Evolutionary conservation across 2,329 filamentous ascomycete species (phyloP).

Genomic region (Pseudofabraea citricarpa): DNA sequence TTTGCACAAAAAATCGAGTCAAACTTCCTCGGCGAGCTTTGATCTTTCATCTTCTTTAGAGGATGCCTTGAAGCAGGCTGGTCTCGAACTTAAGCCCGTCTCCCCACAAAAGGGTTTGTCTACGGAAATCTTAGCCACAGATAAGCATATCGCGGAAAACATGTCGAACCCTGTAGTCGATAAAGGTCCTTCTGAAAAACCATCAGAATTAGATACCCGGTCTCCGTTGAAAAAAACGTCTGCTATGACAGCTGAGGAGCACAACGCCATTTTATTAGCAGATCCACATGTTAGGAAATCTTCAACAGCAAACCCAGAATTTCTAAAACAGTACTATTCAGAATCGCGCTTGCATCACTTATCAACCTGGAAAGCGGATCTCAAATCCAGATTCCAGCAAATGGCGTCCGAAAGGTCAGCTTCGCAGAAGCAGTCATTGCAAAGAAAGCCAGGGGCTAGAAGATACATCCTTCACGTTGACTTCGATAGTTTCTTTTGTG

Average conservation of each 20-base stretch:
- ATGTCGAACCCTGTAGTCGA: background rate
- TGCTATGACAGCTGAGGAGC: slow-evolving; percentile 77
- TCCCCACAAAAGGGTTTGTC: background rate
- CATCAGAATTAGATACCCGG: slow-evolving; percentile 6
- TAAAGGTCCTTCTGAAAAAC: slow-evolving; percentile 15
- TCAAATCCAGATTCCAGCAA: slow-evolving; percentile 84
- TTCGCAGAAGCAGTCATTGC: slow-evolving; percentile 38
- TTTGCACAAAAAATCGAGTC: background rate
- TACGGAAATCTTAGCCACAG: background rate
- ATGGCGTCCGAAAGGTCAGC: slow-evolving; percentile 65
- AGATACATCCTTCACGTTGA: slow-evolving; percentile 92
- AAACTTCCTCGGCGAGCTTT: slow-evolving; percentile 20
- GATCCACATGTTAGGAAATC: slow-evolving; percentile 85
- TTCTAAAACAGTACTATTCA: slow-evolving; percentile 89
- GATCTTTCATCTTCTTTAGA: slow-evolving; percentile 28
- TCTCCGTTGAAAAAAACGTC: background rate
- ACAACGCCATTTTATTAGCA: slow-evolving; percentile 78
- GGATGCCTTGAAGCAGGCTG: slow-evolving; percentile 22
- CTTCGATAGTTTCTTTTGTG: slow-evolving; percentile 98
- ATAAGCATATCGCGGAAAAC: background rate
- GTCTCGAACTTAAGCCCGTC: background rate
- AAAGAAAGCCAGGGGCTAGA: slow-evolving; percentile 57
- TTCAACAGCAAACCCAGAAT: slow-evolving; percentile 87
- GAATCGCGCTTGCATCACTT: slow-evolving; percentile 93
- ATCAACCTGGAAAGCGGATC: slow-evolving; percentile 91